A percentile compares a stretch with the other conserved stretches of the same genome.
phyloP scores from a whole-genome alignment of 2,329 filamentous ascomycete genomes.

The Seiridium cupressi region DNA sequence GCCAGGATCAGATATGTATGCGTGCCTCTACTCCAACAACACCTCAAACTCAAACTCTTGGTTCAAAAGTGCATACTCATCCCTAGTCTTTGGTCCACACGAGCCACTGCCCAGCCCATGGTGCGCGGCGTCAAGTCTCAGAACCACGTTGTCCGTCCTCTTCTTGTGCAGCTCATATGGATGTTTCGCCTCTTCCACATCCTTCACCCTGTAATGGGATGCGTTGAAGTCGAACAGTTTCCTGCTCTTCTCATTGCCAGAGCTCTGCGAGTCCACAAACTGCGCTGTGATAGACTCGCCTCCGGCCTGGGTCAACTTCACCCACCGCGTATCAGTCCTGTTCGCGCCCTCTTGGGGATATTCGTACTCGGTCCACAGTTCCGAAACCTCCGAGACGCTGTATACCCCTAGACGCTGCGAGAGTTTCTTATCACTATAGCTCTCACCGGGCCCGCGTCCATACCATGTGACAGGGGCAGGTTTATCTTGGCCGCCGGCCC shows the following conservation, averaged over 20 bases:
- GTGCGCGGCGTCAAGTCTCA: constrained; percentile 59
- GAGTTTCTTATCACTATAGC: constrained; percentile 65
- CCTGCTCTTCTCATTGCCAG: constrained; percentile 30
- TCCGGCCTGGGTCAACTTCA: constrained; percentile 36
- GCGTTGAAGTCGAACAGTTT: constrained; percentile 54
- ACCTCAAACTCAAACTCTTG: constrained; percentile 41
- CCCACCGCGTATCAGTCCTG: constrained; percentile 61
- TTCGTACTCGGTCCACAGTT: constrained; percentile 62
- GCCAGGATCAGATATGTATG: neutral
- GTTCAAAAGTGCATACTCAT: constrained; percentile 41
- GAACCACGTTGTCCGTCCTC: constrained; percentile 51
- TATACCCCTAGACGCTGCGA: constrained; percentile 57
- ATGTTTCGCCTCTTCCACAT: constrained; percentile 58
- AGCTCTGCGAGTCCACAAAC: constrained; percentile 18
- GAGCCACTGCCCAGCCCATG: constrained; percentile 63
- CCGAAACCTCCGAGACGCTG: constrained; percentile 36
- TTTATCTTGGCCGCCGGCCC: constrained; percentile 8
- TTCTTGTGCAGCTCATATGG: constrained; percentile 58
- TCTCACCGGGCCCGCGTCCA: constrained; percentile 66
- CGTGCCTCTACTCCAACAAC: constrained; percentile 32
- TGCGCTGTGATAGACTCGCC: constrained; percentile 24
- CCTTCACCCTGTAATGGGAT: constrained; percentile 48
- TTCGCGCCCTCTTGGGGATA: constrained; percentile 68
- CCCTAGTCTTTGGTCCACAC: constrained; percentile 56
- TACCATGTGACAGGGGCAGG: constrained; percentile 51